phyloP scores from a whole-genome alignment of 2,329 filamentous ascomycete genomes.

The Monascus ruber region DNA sequence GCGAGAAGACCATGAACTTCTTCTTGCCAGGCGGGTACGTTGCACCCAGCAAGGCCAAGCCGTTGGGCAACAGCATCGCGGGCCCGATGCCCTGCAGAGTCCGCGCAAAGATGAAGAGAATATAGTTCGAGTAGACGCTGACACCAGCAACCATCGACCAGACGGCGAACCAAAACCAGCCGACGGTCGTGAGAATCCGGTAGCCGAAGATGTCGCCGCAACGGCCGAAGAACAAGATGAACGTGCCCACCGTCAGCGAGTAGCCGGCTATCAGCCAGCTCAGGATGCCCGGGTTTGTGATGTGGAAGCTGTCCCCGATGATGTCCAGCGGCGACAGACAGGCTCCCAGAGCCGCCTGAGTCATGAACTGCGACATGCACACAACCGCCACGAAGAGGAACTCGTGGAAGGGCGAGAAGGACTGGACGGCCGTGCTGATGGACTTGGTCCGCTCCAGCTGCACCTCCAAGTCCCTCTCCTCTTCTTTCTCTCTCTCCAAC shows the following conservation, averaged over 20 bases:
- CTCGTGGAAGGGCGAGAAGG: slow-evolving; percentile 8
- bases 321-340: slow-evolving; percentile 39
- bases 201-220: slow-evolving; percentile 29
- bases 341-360: slow-evolving; percentile 38
- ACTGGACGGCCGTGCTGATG: neutral
- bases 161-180: slow-evolving; percentile 24
- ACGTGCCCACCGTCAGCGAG: slow-evolving; percentile 34
- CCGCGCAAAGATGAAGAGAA: slow-evolving; percentile 42
- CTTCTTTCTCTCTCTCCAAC: neutral
- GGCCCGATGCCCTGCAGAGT: slow-evolving; percentile 48
- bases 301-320: slow-evolving; percentile 38
- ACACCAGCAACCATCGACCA: slow-evolving; percentile 28
- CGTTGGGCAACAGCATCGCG: slow-evolving; percentile 53
- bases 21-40: slow-evolving; percentile 45
- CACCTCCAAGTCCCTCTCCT: neutral
- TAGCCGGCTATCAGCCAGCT: slow-evolving; percentile 50
- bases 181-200: slow-evolving; percentile 23
- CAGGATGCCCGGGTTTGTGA: slow-evolving; percentile 30
- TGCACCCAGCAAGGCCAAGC: slow-evolving; percentile 49
- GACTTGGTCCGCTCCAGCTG: neutral
- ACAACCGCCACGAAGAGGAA: slow-evolving; percentile 22
- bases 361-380: slow-evolving; percentile 32
- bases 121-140: slow-evolving; percentile 30
- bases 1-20: slow-evolving; percentile 50
- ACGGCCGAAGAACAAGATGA: slow-evolving; percentile 28